A percentile compares a stretch with the other conserved stretches of the same genome.
Conservation (phyloP, 805 yeast species). For the Candida parachauliodes region DNA sequence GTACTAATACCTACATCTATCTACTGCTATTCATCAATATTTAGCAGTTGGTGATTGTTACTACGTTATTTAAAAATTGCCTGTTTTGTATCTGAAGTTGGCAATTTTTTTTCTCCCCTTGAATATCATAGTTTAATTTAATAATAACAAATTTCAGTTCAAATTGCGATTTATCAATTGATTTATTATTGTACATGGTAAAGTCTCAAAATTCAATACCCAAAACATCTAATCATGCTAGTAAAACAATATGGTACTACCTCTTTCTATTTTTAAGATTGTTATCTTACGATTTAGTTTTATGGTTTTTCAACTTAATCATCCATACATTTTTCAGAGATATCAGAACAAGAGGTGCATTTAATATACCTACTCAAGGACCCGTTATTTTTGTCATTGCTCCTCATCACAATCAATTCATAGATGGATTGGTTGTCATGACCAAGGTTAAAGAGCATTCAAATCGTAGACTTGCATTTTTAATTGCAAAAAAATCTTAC, state of each 20-base stretch:
- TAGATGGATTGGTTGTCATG: constrained; percentile 38
- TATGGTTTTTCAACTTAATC: constrained; percentile 31
- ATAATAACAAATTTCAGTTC: too few relatives aligned
- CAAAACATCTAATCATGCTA: too few relatives aligned
- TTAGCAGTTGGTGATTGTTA: too few relatives aligned
- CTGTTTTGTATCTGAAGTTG: too few relatives aligned
- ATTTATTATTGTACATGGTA: too few relatives aligned
- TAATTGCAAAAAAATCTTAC: constrained; percentile 37
- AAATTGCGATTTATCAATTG: too few relatives aligned
- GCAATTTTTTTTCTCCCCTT: too few relatives aligned
- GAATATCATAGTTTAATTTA: too few relatives aligned
- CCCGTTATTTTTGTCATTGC: constrained; percentile 40
- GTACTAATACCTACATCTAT: too few relatives aligned
- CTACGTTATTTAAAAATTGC: too few relatives aligned
- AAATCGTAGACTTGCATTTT: constrained; percentile 30
- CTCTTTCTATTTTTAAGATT: constrained; percentile 3
- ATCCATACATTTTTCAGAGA: constrained; percentile 41
- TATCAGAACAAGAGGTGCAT: constrained; percentile 34
- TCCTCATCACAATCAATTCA: constrained; percentile 42
- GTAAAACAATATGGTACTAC: constrained; percentile 3
- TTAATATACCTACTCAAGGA: constrained; percentile 35
- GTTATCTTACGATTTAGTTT: constrained; percentile 25
- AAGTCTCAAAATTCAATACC: too few relatives aligned
- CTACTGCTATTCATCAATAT: too few relatives aligned
- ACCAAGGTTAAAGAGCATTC: constrained; percentile 28